Evolutionary conservation across 2,329 filamentous ascomycete genomes (phyloP), one percentile per base, ranked within the genome.

Genomic region (Claviceps pusilla): DNA sequence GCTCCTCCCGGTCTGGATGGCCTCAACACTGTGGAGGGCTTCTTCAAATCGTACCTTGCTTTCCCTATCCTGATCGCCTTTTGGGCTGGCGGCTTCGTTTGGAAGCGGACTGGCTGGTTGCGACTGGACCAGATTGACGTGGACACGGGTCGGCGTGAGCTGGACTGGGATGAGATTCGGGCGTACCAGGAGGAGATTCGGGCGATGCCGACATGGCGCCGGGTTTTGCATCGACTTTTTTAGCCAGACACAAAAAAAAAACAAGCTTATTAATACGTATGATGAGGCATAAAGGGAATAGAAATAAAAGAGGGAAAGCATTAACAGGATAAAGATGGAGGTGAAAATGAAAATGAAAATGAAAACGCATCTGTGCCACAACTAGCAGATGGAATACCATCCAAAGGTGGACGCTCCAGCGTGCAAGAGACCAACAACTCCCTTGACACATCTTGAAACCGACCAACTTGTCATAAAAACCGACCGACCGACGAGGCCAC

Each of bases 71-170:
- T 81, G 53, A 61, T 80, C 16, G 56, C 67, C 59, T 82, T 82
- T 69, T 82, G 78, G 75, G 59, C 70, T 47, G 62, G 69, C 51
- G 80, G 82, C 3, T 86, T 77, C 64, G 47, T 79, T 57, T 87
- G 83, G 83, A 87, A 87, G 73, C 72, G 80, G 50, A 67, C 73
- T 50, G 77, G 77, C 28, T 85, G 79, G 77, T 69, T 83, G 56
- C 73, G 67, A 42, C 71, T 76, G 2, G 65, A 71, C 37, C 70
- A 86, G 58, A 86, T 88, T 59, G 83, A 87, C 60, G 74, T 87
- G 54, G 83, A 87, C 64, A 77, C 75, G 54, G 83, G 81, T 52
- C 77, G 83, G 55, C 76, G 83, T 58, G 77, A 81, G 67, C 74
- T 84, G 55, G 77, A 86, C 64, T 85, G 79, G 79, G 80, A 83